These are phyloP conservation scores for Vigna hirtella DNA, from an alignment of 306 rosid species.

Conservation along the genomic window DNA sequence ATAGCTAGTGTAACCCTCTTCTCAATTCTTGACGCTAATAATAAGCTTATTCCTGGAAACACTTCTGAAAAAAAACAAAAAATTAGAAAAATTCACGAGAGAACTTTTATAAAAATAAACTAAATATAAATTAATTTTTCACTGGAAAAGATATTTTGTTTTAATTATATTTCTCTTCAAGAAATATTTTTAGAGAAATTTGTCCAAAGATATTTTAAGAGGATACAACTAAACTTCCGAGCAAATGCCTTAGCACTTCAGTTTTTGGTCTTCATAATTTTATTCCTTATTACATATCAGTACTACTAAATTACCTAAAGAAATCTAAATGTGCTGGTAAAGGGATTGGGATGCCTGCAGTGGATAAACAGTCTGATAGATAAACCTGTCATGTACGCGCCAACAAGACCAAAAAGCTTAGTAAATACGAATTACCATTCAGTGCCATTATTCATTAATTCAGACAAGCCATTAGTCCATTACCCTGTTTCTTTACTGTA, in stretches of 20 bases:
- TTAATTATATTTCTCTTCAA: too few species aligned
- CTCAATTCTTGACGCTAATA: not conserved
- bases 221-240: not conserved
- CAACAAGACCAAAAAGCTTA: not conserved
- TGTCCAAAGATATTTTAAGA: too few species aligned
- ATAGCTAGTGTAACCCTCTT: not conserved
- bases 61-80: too few species aligned
- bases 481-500: conserved; percentile 41
- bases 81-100: too few species aligned
- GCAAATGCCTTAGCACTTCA: not conserved
- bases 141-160: too few species aligned
- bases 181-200: too few species aligned
- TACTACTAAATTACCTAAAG: too few species aligned
- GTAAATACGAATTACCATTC: conserved; percentile 25
- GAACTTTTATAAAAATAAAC: not conserved
- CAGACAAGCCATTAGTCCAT: not conserved
- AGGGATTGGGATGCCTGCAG: not conserved
- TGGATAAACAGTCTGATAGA: not conserved
- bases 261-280: not conserved
- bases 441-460: not conserved
- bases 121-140: not conserved
- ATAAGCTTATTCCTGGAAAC: too few species aligned
- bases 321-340: not conserved
- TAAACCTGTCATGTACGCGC: not conserved
- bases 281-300: not conserved